Conservation (phyloP, 1,284 basidiomycete species). For the Sutorius eximius region DNA sequence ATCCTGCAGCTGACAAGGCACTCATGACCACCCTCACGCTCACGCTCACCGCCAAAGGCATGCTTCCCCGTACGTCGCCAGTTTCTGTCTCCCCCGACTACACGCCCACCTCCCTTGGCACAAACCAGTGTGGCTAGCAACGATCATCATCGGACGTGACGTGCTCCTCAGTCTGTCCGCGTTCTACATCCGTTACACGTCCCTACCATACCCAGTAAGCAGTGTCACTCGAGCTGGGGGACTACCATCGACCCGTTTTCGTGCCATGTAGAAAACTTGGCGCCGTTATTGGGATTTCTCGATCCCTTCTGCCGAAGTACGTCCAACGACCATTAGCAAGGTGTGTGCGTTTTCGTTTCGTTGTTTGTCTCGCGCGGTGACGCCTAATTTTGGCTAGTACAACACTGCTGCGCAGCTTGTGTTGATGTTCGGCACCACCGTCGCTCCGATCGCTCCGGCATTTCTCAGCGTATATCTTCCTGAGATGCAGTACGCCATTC, state of each 20-base stretch:
- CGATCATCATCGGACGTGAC: conserved; percentile 89
- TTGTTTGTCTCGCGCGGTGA: not conserved
- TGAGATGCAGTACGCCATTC: conserved; percentile 56
- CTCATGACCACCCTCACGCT: conserved; percentile 94
- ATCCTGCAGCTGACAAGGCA: conserved; percentile 96
- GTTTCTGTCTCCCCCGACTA: not conserved
- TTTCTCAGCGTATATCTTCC: conserved; percentile 58
- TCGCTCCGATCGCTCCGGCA: conserved; percentile 76
- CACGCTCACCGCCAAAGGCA: conserved; percentile 78
- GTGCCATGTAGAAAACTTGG: conserved; percentile 75
- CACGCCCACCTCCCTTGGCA: not conserved
- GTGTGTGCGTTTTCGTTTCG: conserved; percentile 39
- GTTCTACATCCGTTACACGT: conserved; percentile 92
- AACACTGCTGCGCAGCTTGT: conserved; percentile 93
- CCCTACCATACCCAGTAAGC: conserved; percentile 82
- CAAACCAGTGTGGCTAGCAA: conserved; percentile 75
- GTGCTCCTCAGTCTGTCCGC: conserved; percentile 85
- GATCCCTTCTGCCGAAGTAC: conserved; percentile 91
- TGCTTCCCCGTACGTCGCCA: conserved; percentile 73
- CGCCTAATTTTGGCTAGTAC: conserved; percentile 47
- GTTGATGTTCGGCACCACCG: conserved; percentile 86
- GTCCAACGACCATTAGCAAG: conserved; percentile 89
- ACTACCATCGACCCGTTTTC: not conserved
- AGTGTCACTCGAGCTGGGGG: not conserved
- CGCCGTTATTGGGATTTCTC: conserved; percentile 93